Percentiles rank a stretch among this genome's conserved stretches.
These are phyloP conservation scores for Vitis amurensis DNA, from an alignment of 164 flowering plant genomes.

Conservation along the genomic window DNA sequence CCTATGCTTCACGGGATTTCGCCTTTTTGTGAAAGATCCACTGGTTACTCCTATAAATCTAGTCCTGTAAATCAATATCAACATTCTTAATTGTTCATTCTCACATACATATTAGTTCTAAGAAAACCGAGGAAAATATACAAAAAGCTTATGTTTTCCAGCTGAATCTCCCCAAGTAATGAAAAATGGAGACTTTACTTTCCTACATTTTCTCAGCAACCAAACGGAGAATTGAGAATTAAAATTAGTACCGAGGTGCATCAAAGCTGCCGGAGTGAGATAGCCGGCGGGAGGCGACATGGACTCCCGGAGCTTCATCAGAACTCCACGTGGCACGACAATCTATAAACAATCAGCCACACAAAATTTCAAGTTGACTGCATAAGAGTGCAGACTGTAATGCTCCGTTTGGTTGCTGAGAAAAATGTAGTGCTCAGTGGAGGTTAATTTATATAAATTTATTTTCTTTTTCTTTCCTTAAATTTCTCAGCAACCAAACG, in stretches of 20 bases:
- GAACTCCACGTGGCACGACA: constrained; percentile 31
- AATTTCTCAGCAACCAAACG: no score
- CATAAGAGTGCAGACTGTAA: neutral
- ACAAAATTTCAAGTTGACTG: neutral
- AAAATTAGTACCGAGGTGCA: constrained; percentile 34
- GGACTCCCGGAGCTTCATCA: constrained; percentile 23
- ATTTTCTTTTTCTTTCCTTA: neutral
- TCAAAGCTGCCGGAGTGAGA: constrained; percentile 23
- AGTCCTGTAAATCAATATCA: constrained; percentile 35
- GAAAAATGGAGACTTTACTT: neutral
- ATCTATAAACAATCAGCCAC: constrained; percentile 14
- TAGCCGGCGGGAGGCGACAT: constrained; percentile 29
- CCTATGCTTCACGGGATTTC: constrained; percentile 20
- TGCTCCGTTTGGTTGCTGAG: constrained; percentile 2
- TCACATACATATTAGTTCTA: neutral
- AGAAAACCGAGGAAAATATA: neutral
- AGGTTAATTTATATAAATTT: neutral
- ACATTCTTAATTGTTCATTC: neutral
- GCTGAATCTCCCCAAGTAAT: neutral
- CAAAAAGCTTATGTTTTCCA: neutral
- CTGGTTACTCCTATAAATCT: constrained; percentile 26
- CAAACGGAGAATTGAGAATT: neutral
- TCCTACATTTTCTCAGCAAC: neutral
- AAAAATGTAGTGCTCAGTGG: constrained; percentile 1
- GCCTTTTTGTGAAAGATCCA: constrained; percentile 21